Base-by-base conservation (phyloP, 345 rosid species). In the Sapria himalayana region DNA sequence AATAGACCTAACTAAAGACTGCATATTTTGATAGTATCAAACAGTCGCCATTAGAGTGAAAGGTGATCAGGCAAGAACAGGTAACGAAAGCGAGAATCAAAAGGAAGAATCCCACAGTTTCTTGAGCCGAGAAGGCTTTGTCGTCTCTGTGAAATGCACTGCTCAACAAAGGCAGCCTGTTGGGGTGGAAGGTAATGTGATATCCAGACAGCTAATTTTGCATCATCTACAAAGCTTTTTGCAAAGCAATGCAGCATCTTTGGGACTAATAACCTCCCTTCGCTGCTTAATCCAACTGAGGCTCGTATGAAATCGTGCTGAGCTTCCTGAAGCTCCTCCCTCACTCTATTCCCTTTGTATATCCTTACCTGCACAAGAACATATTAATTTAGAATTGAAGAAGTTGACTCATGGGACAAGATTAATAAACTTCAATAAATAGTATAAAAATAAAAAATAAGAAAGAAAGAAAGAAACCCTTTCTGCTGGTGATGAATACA, bases 401-500 rank as follows among this genome's bases (percentile, higher is more conserved):
- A n/a, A n/a, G n/a, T 61, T 45, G 1, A 24, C 43, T 24, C 39
- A 33, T 8, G 10, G 14, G n/a, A 22, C 10, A 12, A 15, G 5
- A 9, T 25, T 37, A 22, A 25, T 16, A 18, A 7, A 19, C 19
- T 50, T 25, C 34, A 25, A 43, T n/a, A n/a, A n/a, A n/a, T n/a
- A n/a, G n/a, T n/a, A n/a, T n/a, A n/a, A n/a, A n/a, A n/a, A n/a
- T n/a, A n/a, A n/a, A 33, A 24, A 15, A 45, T 15, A 22, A 23
- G 12, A 17, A 24, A 31, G 9, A 14, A 29, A 13, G 33, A 61
- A 19, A 19, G n/a, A n/a, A n/a, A n/a, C n/a, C n/a, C n/a, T 63
- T 75, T 81, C 94, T 43, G 75, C 92, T 14, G 96, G 94, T 5
- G 92, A 85, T 20, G 94, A 81, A 67, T 78, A 70, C 76, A 75